Evolutionary conservation across 2,329 filamentous ascomycete species (phyloP).

Genomic region (Capronia coronata): DNA sequence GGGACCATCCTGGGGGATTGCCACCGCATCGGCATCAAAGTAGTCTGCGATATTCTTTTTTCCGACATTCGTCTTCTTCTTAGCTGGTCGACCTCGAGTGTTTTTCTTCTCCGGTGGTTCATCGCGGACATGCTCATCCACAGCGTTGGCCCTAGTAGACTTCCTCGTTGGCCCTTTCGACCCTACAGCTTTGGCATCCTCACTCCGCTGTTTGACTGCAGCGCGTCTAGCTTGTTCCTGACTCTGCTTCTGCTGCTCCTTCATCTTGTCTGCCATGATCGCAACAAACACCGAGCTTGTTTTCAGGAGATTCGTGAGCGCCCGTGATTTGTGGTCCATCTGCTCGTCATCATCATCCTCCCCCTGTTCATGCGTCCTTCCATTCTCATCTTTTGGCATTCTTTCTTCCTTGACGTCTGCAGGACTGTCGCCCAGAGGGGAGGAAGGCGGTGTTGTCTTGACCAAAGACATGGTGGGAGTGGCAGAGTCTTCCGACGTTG

Average conservation of each 20-base stretch:
- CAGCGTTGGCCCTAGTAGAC: constrained; percentile 17
- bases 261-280: constrained; percentile 47
- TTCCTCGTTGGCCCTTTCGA: constrained; percentile 21
- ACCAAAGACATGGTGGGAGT: constrained; percentile 16
- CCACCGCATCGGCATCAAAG: constrained; percentile 54
- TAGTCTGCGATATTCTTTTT: constrained; percentile 49
- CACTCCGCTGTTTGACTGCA: constrained; percentile 33
- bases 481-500: constrained; percentile 6
- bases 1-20: constrained; percentile 47
- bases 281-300: constrained; percentile 45
- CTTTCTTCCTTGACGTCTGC: constrained; percentile 3
- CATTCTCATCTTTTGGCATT: constrained; percentile 6
- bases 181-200: constrained; percentile 31
- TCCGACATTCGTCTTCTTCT: constrained; percentile 27
- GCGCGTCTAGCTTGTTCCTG: constrained; percentile 39
- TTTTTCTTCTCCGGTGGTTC: constrained; percentile 29
- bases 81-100: constrained; percentile 21
- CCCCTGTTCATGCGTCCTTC: constrained; percentile 29
- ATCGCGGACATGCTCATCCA: constrained; percentile 12
- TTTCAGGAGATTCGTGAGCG: constrained; percentile 41
- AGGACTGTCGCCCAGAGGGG: constrained; percentile 7
- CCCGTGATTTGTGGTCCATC: constrained; percentile 42
- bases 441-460: constrained; percentile 14
- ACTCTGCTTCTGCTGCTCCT: constrained; percentile 39
- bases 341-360: no score